phyloP scores from a whole-genome alignment of 1,284 basidiomycete genomes.

The Grifola frondosa region DNA sequence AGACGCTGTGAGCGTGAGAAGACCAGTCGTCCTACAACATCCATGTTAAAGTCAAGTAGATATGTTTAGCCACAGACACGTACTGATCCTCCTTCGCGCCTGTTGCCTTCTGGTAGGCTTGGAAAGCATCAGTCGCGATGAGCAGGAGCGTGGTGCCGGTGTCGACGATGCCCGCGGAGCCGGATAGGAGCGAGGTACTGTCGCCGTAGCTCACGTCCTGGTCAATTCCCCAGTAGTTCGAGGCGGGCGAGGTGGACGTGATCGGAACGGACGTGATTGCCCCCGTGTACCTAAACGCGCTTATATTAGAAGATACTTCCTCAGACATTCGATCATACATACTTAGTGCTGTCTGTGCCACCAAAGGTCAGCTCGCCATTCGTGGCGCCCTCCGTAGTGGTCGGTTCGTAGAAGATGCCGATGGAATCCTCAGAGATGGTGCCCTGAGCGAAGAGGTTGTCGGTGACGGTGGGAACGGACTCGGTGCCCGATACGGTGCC shows the following conservation, averaged over 20 bases:
- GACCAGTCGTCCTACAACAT: constrained; percentile 43
- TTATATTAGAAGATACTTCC: background rate
- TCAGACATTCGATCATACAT: constrained; percentile 2
- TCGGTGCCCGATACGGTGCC: constrained; percentile 32
- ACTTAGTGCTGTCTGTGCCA: constrained; percentile 43
- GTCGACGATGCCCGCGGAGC: constrained; percentile 53
- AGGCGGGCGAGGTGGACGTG: constrained; percentile 48
- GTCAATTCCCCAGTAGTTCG: constrained; percentile 55
- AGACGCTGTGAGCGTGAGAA: constrained; percentile 51
- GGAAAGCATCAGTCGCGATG: constrained; percentile 49
- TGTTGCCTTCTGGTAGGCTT: constrained; percentile 47
- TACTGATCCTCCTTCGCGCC: constrained; percentile 50
- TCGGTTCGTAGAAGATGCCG: constrained; percentile 52
- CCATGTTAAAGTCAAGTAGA: background rate
- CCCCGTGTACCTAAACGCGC: constrained; percentile 37
- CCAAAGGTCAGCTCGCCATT: constrained; percentile 54
- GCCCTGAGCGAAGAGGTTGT: constrained; percentile 40
- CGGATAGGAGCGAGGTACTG: constrained; percentile 35
- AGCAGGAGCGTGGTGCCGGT: constrained; percentile 50
- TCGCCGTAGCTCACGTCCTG: constrained; percentile 47
- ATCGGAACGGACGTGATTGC: constrained; percentile 50
- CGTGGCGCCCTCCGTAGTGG: constrained; percentile 29
- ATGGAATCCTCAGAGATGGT: constrained; percentile 43
- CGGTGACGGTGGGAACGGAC: constrained; percentile 37
- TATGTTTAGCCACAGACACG: constrained; percentile 9